These are phyloP conservation scores for Neonectria coccinea DNA, from an alignment of 2,329 filamentous ascomycete species.

Conservation along the genomic window DNA sequence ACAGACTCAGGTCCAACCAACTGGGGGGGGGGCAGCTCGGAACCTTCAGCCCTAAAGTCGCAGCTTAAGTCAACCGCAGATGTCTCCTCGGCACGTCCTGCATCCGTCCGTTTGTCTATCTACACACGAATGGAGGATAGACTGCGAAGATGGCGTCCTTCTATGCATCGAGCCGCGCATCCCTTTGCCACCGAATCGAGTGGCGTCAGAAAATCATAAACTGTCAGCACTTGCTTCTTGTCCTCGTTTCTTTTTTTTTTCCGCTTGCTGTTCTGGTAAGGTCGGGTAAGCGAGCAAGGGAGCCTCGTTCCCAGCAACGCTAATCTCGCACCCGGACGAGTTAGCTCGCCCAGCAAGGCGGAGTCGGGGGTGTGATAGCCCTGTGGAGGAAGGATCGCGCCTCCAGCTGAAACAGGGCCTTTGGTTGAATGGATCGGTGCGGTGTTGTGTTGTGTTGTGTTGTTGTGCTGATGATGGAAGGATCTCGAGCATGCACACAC, in stretches of 20 bases:
- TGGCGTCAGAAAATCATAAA: background rate
- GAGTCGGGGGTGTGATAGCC: slow-evolving; percentile 12
- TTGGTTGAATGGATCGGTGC: too few relatives aligned
- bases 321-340: slow-evolving; percentile 28
- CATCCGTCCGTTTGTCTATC: background rate
- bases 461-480: too few relatives aligned
- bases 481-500: too few relatives aligned
- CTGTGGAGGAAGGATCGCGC: slow-evolving; percentile 16
- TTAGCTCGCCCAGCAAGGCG: slow-evolving; percentile 32
- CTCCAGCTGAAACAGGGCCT: slow-evolving; percentile 25
- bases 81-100: background rate
- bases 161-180: background rate
- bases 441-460: too few relatives aligned
- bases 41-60: background rate
- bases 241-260: too few relatives aligned
- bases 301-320: slow-evolving; percentile 18
- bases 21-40: background rate
- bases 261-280: slow-evolving; percentile 8
- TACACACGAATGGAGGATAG: too few relatives aligned
- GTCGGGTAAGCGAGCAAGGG: slow-evolving; percentile 1
- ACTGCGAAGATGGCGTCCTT: background rate
- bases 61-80: slow-evolving; percentile 2
- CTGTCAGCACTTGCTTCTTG: background rate
- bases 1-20: background rate
- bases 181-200: background rate